Evolutionary conservation across 306 rosid genomes (phyloP).

Genomic region (Pueraria montana): DNA sequence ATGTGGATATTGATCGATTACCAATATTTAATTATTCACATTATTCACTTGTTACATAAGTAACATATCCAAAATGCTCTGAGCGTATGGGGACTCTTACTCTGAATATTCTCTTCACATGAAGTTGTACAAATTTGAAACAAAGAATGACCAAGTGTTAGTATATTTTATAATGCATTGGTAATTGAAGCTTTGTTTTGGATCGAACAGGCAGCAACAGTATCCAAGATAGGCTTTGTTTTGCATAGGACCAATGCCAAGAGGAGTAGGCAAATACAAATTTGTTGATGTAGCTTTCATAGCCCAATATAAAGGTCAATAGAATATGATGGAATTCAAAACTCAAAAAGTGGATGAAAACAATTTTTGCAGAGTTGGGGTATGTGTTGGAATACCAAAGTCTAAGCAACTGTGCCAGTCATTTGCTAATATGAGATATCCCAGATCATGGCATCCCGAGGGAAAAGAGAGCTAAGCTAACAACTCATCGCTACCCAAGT

Average conservation of each 20-base stretch:
- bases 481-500: background rate
- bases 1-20: background rate
- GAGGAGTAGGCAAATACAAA: background rate
- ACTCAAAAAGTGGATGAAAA: conserved; percentile 40
- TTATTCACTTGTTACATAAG: background rate
- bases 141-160: background rate
- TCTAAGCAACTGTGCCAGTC: background rate
- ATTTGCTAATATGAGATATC: conserved; percentile 16
- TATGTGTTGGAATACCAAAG: conserved; percentile 21
- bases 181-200: conserved; percentile 39
- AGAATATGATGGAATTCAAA: conserved; percentile 45
- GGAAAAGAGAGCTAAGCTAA: background rate
- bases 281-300: background rate
- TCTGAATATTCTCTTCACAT: background rate
- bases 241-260: conserved; percentile 36
- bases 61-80: background rate
- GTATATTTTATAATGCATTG: conserved; percentile 37
- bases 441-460: background rate
- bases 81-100: background rate
- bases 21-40: background rate
- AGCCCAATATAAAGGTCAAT: conserved; percentile 32
- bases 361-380: conserved; percentile 4
- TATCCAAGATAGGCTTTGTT: conserved; percentile 25
- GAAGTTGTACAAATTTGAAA: background rate
- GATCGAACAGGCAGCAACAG: conserved; percentile 10